Evolutionary conservation across 805 yeast species (phyloP), one percentile per base, ranked within the genome.

Genomic region (Grigorovia humatica): DNA sequence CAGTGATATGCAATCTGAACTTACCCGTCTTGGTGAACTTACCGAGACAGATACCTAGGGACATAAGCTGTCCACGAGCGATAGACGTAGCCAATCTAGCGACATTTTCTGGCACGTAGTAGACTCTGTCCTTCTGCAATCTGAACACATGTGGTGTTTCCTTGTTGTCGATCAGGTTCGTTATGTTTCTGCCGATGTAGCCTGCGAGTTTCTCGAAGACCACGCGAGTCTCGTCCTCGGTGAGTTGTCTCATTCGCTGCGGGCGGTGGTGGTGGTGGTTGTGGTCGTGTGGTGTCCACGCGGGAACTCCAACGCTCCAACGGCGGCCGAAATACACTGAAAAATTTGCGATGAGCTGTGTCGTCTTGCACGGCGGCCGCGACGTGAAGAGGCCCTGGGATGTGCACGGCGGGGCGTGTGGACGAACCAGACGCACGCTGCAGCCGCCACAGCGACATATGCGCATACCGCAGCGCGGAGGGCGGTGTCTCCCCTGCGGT

Each of bases 1-100:
- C 77, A n/a, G 99, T 93, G 55, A 93, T 83, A 68, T 93, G 99
- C 58, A 93, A 74, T 70, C 96, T 80, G 74, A 93, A 93, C 70
- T 93, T 93, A 32, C 97, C 97, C 2, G 97, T 86, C 75, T 93
- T 93, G 48, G 99, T 93, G 75, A 93, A 93, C 68, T 93, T 93
- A 18, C 99, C 99, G 54, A 93, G 74, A 71, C 99, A 93, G 3
- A 84, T 79, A 42, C 99, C 99, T 32, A 93, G 69, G 0, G 97
- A 87, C 95, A 91, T 88, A 57, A 93, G 76, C 63, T 88, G 86
- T 45, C 81, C 80, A 74, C 99, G 81, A 42, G 96, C 86, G 3
- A 91, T 86, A 30, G 91, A 82, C 0, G 97, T 89, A 48, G 99
- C 98, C 56, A 83, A 78, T 58, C 84, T 84, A 49, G 96, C 89